Base-by-base conservation (phyloP, 257 asterid genomes). In the Nicotiana tabacum region DNA sequence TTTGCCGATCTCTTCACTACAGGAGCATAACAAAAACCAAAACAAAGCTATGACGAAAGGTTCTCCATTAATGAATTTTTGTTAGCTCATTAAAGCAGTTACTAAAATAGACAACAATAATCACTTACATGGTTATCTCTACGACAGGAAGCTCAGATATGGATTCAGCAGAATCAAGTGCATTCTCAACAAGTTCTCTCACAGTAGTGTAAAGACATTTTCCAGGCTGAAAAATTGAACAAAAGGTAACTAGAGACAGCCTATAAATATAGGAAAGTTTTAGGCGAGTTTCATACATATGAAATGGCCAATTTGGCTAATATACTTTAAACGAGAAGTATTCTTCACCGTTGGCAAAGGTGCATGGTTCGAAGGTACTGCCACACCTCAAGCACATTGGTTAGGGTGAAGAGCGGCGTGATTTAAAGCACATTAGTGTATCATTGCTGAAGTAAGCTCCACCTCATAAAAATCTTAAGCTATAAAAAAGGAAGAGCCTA, bases 141-240 rank as follows among this genome's bases (percentile, higher is more conserved):
- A 94, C 85, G 66, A 91, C 43, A 0, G 97, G 98, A 87, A 94
- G 97, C 85, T 94, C 93, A 6, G 95, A 87, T 81, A 94, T 91
- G 53, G 98, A 90, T 88, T 94, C 98, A 21, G 98, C 96, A 81
- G 98, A 94, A 87, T 94, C 98, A 82, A 94, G 98, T 10, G 97
- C 94, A 93, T 94, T 94, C 85, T 94, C 98, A 82, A 94, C 97
- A 82, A 94, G 97, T 90, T 94, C 97, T 83, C 98, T 85, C 69
- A 94, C 97, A 66, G 98, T 94, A 81, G 98, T 94, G 86, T 94
- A 94, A 82, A 94, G 86, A 82, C 90, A 86, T 86, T 94, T 94
- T 82, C 98, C 98, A 29, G 98, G 98, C 98, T 93, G 92, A 66
- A 70, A 83, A 57, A 33, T n/a, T 30, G 77, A 85, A 48, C 27